Evolutionary conservation across 768 basidiomycete species (phyloP).

Genomic region (Fistulinella prunicolor): DNA sequence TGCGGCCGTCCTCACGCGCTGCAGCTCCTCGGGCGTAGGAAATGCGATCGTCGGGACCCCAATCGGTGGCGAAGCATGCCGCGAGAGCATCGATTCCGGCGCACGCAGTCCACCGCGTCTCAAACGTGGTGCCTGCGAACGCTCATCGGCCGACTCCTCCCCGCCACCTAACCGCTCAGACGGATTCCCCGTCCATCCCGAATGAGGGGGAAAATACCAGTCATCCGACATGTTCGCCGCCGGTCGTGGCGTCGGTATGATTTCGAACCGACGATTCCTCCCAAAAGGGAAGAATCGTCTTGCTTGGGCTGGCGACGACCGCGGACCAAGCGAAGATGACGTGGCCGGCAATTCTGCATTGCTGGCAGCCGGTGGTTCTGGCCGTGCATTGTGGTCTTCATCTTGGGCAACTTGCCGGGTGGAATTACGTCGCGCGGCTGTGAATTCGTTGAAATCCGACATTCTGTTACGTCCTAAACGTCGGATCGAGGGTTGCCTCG

Average conservation of each 20-base stretch:
- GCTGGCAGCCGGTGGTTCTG: slow-evolving; percentile 7
- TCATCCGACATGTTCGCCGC: slow-evolving; percentile 30
- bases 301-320: slow-evolving; percentile 25
- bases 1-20: slow-evolving; percentile 15
- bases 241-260: slow-evolving; percentile 32
- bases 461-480: slow-evolving; percentile 53
- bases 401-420: slow-evolving; percentile 35
- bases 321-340: slow-evolving; percentile 9
- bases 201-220: slow-evolving; percentile 31
- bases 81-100: slow-evolving; percentile 56
- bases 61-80: slow-evolving; percentile 39
- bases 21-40: slow-evolving; percentile 22
- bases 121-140: slow-evolving; percentile 46
- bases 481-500: slow-evolving; percentile 60
- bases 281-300: slow-evolving; percentile 60
- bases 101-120: slow-evolving; percentile 67
- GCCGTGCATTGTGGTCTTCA: slow-evolving; percentile 20
- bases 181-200: slow-evolving; percentile 16
- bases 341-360: background rate
- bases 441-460: slow-evolving; percentile 72
- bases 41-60: slow-evolving; percentile 23
- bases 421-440: slow-evolving; percentile 57
- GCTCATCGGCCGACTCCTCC: slow-evolving; percentile 36
- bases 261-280: slow-evolving; percentile 43
- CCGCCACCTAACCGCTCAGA: slow-evolving; percentile 21